Evolutionary conservation across 1,139 yeast species (phyloP), one percentile per base, ranked within the genome.

Genomic region (Pichia sp.): DNA sequence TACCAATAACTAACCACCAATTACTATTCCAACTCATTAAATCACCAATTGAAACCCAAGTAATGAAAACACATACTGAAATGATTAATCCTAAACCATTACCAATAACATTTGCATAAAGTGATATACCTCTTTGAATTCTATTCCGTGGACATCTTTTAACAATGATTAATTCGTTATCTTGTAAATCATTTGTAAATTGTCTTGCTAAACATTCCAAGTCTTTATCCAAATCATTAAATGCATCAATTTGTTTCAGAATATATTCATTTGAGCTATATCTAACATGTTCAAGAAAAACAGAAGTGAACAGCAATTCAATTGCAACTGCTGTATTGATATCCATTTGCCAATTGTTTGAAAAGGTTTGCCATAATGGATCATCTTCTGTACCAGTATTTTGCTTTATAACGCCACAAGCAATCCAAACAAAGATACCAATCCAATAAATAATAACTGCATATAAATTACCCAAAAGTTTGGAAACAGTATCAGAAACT

Each of bases 1-100:
- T 69, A 48, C 75, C 75, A 55, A 71, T 71, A 39, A 72, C 69
- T 44, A 72, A 60, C 73, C 74, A 72, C 75, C 75, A 72, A 51
- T 70, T 61, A 43, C 64, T 66, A 56, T 58, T 58, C 68, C 69
- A 72, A 36, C 60, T 22, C 69, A 71, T 62, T 11, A 61, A 50
- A 42, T 61, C 53, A 44, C 75, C 75, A 45, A 70, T 61, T 27
- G 60, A 63, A 28, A 70, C 29, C 75, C 75, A 72, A 16, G 58
- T 66, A 13, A 58, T 61, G 47, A 72, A 66, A 14, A 67, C 74
- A 19, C 56, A 56, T 16, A 61, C 46, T 11, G 72, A 66, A 34
- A 72, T 60, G 5, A 63, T 48, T 1, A 70, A 63, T 34, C 75
- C 75, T 38, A 69, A 56, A 55, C 73, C 73, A 29, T 73, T 68